phyloP scores from a whole-genome alignment of 257 asterid species.

The Solanum bulbocastanum region DNA sequence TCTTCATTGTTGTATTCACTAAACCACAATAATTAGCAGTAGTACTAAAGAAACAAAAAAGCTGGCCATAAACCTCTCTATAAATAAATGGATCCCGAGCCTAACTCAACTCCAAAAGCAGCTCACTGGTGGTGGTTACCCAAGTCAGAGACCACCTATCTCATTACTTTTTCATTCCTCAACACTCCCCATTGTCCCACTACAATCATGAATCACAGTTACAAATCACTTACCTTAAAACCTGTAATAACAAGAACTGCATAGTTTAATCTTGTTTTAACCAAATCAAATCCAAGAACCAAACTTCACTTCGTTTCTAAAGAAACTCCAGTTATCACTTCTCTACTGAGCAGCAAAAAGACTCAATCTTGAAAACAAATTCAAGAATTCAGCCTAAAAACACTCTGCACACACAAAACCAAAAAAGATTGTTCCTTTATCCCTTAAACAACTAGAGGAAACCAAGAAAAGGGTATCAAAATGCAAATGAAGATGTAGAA shows the following conservation, averaged over 20 bases:
- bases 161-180: not conserved
- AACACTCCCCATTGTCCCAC: slow-evolving; percentile 34
- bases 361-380: slow-evolving; percentile 19
- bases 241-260: slow-evolving; percentile 4
- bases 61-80: slow-evolving; percentile 24
- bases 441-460: not conserved
- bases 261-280: slow-evolving; percentile 15
- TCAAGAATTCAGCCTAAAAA: not conserved
- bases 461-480: slow-evolving; percentile 3
- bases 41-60: slow-evolving; percentile 40
- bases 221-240: slow-evolving; percentile 2
- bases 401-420: not conserved
- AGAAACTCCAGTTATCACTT: not conserved
- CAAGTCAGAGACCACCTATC: not conserved
- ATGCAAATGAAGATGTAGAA: slow-evolving; percentile 8
- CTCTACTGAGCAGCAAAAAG: not conserved
- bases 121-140: not conserved
- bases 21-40: slow-evolving; percentile 6
- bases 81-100: not conserved
- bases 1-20: slow-evolving; percentile 50
- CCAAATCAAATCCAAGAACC: slow-evolving; percentile 23
- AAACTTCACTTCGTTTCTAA: slow-evolving; percentile 10
- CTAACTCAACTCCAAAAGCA: not conserved
- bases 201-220: slow-evolving; percentile 36
- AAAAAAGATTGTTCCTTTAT: slow-evolving; percentile 14